Conservation (phyloP, 805 yeast genomes). For the Ogataea pilisensis region DNA sequence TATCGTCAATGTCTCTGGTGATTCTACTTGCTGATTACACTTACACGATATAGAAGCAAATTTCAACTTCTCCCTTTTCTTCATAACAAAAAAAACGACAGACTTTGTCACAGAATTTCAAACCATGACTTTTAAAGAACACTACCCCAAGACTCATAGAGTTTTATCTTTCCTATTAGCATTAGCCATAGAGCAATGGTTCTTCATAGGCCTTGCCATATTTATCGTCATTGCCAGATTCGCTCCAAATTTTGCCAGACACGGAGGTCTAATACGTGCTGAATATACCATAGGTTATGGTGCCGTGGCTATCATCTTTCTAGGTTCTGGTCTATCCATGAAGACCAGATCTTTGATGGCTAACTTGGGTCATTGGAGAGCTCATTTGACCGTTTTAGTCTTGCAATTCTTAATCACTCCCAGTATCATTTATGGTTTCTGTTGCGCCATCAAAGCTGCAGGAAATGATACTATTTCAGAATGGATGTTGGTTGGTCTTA, state of each 20-base stretch:
- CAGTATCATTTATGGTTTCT: conserved; percentile 60
- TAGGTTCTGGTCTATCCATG: conserved; percentile 79
- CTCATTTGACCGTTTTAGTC: conserved; percentile 65
- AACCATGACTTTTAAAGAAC: conserved; percentile 5
- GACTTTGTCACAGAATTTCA: too few relatives aligned
- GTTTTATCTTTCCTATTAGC: background rate
- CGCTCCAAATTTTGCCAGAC: conserved; percentile 80
- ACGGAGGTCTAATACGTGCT: conserved; percentile 71
- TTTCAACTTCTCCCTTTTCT: too few relatives aligned
- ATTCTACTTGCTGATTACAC: too few relatives aligned
- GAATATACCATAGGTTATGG: conserved; percentile 79
- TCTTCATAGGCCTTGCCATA: conserved; percentile 65
- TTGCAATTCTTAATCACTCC: conserved; percentile 60
- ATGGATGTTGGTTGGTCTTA: conserved; percentile 77
- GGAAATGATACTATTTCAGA: conserved; percentile 55
- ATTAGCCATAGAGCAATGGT: conserved; percentile 56
- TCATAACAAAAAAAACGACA: too few relatives aligned
- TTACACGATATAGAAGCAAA: too few relatives aligned
- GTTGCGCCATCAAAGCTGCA: conserved; percentile 59
- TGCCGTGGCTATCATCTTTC: conserved; percentile 81
- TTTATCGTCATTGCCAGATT: conserved; percentile 71
- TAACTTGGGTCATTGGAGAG: conserved; percentile 77
- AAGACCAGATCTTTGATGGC: conserved; percentile 53
- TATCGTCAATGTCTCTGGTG: too few relatives aligned
- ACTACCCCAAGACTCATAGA: conserved; percentile 5